phyloP scores from a whole-genome alignment of 352 stramenopile genomes.

The Blastocystis sp. region DNA sequence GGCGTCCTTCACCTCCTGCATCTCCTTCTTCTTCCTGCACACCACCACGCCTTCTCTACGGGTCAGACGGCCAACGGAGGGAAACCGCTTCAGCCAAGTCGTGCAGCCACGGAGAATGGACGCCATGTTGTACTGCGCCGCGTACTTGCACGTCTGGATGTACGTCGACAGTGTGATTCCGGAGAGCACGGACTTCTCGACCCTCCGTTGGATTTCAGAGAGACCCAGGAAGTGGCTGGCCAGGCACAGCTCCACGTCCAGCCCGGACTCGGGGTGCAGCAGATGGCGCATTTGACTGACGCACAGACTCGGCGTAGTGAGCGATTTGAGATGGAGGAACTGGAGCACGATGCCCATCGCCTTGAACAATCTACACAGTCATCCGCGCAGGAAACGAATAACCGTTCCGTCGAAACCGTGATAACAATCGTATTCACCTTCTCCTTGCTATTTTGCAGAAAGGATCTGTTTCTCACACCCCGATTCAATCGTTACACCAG shows the following conservation, averaged over 20 bases:
- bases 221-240: slow-evolving; percentile 4
- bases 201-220: not conserved
- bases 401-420: slow-evolving; percentile 33
- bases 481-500: not conserved
- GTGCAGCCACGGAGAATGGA: slow-evolving; percentile 9
- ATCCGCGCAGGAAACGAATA: not conserved
- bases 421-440: slow-evolving; percentile 32
- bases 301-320: not conserved
- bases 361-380: slow-evolving; percentile 1
- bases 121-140: slow-evolving; percentile 15
- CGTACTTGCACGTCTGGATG: slow-evolving; percentile 38
- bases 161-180: not conserved
- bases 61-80: not conserved
- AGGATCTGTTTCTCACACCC: not conserved
- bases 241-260: slow-evolving; percentile 49
- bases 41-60: slow-evolving; percentile 12
- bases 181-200: slow-evolving; percentile 6
- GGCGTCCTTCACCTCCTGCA: not conserved
- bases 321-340: slow-evolving; percentile 30
- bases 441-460: slow-evolving; percentile 25
- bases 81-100: slow-evolving; percentile 36
- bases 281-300: slow-evolving; percentile 45
- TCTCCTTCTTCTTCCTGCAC: not conserved
- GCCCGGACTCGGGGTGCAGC: slow-evolving; percentile 7
- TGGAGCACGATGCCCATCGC: slow-evolving; percentile 11